Percentiles rank a stretch among this genome's conserved stretches.
Evolutionary conservation across 2,329 filamentous ascomycete species (phyloP).

Genomic region (Pseudocercospora cruenta): DNA sequence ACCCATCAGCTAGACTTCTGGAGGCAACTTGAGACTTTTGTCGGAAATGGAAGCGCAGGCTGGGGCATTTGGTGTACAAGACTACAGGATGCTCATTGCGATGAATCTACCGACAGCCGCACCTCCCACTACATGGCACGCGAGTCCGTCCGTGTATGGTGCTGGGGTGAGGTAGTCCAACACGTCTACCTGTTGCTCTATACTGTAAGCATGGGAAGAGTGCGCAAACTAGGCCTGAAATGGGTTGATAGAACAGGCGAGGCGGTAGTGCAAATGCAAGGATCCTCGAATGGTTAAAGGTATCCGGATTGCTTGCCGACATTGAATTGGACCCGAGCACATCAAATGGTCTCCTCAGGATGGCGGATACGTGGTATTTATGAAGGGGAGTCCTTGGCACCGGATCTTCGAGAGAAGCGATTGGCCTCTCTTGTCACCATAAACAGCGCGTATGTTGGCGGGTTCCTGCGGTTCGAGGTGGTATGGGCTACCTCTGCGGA

Average conservation of each 20-base stretch:
- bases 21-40: constrained; percentile 63
- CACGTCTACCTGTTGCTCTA: constrained; percentile 78
- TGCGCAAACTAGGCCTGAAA: constrained; percentile 60
- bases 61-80: constrained; percentile 67
- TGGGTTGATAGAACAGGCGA: constrained; percentile 70
- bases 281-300: not conserved
- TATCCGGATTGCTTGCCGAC: not conserved
- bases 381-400: not conserved
- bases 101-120: not conserved
- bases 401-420: not conserved
- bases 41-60: constrained; percentile 63
- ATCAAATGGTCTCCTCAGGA: not conserved
- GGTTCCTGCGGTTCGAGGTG: not conserved
- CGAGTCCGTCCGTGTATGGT: constrained; percentile 66
- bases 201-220: constrained; percentile 66
- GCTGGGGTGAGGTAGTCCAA: constrained; percentile 73
- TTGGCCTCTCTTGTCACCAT: not conserved
- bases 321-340: not conserved
- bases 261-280: constrained; percentile 56
- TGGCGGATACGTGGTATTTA: not conserved
- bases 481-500: not conserved
- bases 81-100: constrained; percentile 28
- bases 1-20: constrained; percentile 60
- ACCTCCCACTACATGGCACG: constrained; percentile 22
- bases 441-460: not conserved